A percentile compares a stretch with the other conserved stretches of the same genome.
These are phyloP conservation scores for Coprinellus micaceus DNA, from an alignment of 768 basidiomycete species.

Conservation along the genomic window DNA sequence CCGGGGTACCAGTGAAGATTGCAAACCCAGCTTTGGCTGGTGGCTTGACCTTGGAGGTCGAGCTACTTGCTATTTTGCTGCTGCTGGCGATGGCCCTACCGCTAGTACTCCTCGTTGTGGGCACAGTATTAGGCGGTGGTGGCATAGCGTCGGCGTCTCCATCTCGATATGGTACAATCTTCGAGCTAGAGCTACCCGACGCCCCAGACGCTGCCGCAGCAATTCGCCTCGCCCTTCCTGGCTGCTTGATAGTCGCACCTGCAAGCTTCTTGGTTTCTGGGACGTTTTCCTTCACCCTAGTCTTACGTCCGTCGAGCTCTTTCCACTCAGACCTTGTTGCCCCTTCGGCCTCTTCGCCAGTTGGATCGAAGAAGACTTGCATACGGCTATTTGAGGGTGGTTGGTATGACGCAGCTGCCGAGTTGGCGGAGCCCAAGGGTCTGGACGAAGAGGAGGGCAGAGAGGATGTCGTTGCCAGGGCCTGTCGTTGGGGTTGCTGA, in stretches of 20 bases:
- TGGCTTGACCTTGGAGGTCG: slow-evolving; percentile 16
- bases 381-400: slow-evolving; percentile 53
- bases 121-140: slow-evolving; percentile 33
- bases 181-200: slow-evolving; percentile 37
- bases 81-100: not conserved
- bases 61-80: not conserved
- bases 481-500: slow-evolving; percentile 29
- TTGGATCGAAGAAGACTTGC: slow-evolving; percentile 71
- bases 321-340: slow-evolving; percentile 52
- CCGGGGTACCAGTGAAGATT: slow-evolving; percentile 16
- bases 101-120: not conserved
- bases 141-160: slow-evolving; percentile 43
- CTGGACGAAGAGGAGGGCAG: slow-evolving; percentile 37
- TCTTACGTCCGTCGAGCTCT: slow-evolving; percentile 74
- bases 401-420: slow-evolving; percentile 24
- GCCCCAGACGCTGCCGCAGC: slow-evolving; percentile 32
- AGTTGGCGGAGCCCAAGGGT: slow-evolving; percentile 25
- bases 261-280: slow-evolving; percentile 65
- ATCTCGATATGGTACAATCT: slow-evolving; percentile 66
- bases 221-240: slow-evolving; percentile 53
- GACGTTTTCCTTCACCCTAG: slow-evolving; percentile 75
- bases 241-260: slow-evolving; percentile 63
- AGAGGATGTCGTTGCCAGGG: slow-evolving; percentile 42
- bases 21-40: slow-evolving; percentile 20
- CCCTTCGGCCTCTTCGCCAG: slow-evolving; percentile 45